phyloP scores from a whole-genome alignment of 2,329 filamentous ascomycete genomes.

The Phymatotrichopsis omnivora region DNA sequence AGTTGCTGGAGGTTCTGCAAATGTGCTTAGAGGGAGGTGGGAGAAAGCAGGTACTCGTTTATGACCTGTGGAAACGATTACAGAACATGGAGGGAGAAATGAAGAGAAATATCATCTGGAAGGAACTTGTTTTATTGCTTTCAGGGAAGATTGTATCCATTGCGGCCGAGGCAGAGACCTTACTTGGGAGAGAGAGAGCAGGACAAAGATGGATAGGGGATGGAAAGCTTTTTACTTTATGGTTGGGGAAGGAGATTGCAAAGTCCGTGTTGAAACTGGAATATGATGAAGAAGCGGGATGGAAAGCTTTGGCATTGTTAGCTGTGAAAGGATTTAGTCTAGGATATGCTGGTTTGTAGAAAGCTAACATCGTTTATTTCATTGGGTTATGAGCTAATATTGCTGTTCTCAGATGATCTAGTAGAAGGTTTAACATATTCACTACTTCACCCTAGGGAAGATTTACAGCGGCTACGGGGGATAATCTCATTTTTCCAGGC shows the following conservation, averaged over 20 bases:
- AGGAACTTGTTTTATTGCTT: conserved; percentile 49
- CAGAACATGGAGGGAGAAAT: conserved; percentile 32
- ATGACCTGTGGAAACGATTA: conserved; percentile 25
- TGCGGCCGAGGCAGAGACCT: conserved; percentile 45
- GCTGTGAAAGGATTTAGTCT: conserved; percentile 55
- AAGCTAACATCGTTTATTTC: background rate
- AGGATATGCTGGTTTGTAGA: conserved; percentile 56
- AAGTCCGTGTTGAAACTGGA: conserved; percentile 35
- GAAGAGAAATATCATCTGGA: conserved; percentile 50
- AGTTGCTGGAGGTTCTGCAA: conserved; percentile 39
- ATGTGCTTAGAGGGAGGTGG: conserved; percentile 22
- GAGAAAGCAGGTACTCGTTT: no score
- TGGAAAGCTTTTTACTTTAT: conserved; percentile 54
- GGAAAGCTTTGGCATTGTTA: conserved; percentile 41
- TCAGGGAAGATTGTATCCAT: conserved; percentile 50
- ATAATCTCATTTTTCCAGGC: conserved; percentile 36
- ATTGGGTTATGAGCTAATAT: background rate
- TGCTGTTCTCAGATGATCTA: conserved; percentile 15
- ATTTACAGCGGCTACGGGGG: conserved; percentile 17
- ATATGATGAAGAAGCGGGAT: conserved; percentile 33
- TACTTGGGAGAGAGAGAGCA: conserved; percentile 32
- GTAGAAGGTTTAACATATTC: conserved; percentile 21
- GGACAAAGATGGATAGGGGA: conserved; percentile 51
- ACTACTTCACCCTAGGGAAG: conserved; percentile 3
- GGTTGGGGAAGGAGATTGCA: conserved; percentile 58